These are phyloP conservation scores for Euphorbia tirucalli DNA, from an alignment of 345 rosid species.

Conservation along the genomic window DNA sequence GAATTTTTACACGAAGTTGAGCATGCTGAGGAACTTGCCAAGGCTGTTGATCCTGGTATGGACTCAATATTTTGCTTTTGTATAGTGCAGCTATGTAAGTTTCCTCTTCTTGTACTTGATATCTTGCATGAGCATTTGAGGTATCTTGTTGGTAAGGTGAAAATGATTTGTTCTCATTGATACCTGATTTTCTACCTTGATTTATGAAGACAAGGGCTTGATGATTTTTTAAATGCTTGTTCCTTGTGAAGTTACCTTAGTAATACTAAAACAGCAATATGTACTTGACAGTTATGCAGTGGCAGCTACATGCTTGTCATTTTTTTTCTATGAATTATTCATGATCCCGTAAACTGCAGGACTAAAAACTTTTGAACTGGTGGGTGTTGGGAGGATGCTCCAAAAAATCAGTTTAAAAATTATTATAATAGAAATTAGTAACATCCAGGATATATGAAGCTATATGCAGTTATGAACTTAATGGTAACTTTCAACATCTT, in stretches of 20 bases:
- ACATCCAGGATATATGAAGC: neutral
- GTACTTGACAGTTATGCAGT: neutral
- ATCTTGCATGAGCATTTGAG: neutral
- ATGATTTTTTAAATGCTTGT: neutral
- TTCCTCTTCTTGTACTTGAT: neutral
- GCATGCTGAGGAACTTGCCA: conserved; percentile 81
- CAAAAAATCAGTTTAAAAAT: neutral
- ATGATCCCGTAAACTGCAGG: neutral
- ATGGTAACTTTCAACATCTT: neutral
- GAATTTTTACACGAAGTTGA: conserved; percentile 80
- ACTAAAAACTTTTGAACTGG: neutral
- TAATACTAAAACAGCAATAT: neutral
- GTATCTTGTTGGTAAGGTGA: neutral
- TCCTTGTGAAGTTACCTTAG: neutral
- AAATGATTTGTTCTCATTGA: neutral
- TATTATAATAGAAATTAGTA: neutral
- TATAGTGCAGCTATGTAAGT: neutral
- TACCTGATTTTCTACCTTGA: neutral
- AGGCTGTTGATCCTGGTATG: conserved; percentile 73
- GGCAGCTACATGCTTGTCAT: neutral
- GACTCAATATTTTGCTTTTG: neutral
- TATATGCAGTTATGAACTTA: neutral
- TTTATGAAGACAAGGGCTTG: neutral
- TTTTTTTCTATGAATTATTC: neutral
- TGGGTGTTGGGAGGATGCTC: neutral